phyloP scores from a whole-genome alignment of 139 green algal genomes.

The Haematococcus sp. region DNA sequence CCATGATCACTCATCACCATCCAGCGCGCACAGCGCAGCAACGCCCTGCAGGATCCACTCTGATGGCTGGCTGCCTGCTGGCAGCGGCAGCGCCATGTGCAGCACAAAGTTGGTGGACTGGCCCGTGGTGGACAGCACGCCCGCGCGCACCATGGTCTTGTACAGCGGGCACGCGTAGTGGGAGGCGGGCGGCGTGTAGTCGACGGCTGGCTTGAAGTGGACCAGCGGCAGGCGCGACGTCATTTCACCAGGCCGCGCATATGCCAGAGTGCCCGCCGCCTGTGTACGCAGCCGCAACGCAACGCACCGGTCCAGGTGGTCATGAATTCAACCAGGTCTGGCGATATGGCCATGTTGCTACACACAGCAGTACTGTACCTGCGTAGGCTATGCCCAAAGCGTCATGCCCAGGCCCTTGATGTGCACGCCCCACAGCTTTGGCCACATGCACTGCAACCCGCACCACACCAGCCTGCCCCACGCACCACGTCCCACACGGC shows the following conservation, averaged over 20 bases:
- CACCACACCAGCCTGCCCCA: neutral
- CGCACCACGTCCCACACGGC: constrained; percentile 56
- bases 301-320: neutral
- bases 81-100: constrained; percentile 58
- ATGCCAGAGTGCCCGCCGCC: constrained; percentile 8
- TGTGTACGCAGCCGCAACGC: neutral
- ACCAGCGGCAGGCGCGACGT: constrained; percentile 30
- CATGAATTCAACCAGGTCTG: neutral
- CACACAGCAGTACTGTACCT: too few relatives aligned
- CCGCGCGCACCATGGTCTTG: constrained; percentile 65
- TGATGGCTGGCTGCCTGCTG: constrained; percentile 29
- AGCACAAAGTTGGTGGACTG: constrained; percentile 78
- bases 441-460: neutral
- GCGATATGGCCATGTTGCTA: too few relatives aligned
- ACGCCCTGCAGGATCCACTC: constrained; percentile 74
- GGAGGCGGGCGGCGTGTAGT: neutral
- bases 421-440: too few relatives aligned
- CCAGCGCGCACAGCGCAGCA: constrained; percentile 65
- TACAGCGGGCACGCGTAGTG: constrained; percentile 77
- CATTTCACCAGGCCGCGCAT: constrained; percentile 31
- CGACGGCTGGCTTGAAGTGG: constrained; percentile 27
- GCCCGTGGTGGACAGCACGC: constrained; percentile 69
- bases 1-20: constrained; percentile 21
- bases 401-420: neutral
- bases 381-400: too few relatives aligned